Evolutionary conservation across 371 early-diverging fungal genomes (phyloP).

Genomic region (Parasitella parasitica): DNA sequence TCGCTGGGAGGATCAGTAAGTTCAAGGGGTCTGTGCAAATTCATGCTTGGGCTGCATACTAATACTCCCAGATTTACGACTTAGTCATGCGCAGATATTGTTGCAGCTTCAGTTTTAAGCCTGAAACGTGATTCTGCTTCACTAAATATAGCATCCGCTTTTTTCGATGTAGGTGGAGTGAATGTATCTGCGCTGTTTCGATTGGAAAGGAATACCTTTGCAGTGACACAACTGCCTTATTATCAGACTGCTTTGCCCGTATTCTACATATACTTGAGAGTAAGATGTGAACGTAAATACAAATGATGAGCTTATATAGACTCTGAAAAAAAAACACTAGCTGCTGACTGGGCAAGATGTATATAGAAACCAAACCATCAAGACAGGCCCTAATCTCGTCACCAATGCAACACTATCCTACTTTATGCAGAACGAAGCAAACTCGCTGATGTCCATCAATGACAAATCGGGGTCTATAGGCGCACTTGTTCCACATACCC

Average conservation of each 20-base stretch:
- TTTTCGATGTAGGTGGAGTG: conserved; percentile 26
- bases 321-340: neutral
- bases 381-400: conserved; percentile 31
- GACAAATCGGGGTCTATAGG: conserved; percentile 21
- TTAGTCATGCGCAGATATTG: conserved; percentile 21
- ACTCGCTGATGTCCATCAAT: conserved; percentile 34
- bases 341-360: conserved; percentile 42
- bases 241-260: conserved; percentile 52
- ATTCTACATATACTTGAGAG: conserved; percentile 47
- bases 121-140: conserved; percentile 17
- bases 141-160: conserved; percentile 31
- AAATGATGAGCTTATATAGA: no score
- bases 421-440: conserved; percentile 30
- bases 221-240: conserved; percentile 49
- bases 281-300: neutral
- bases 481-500: conserved; percentile 20
- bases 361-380: conserved; percentile 34
- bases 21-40: neutral
- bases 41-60: neutral
- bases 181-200: conserved; percentile 31
- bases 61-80: neutral
- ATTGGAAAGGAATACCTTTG: conserved; percentile 27
- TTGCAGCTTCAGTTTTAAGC: conserved; percentile 25
- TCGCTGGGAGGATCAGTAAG: conserved; percentile 33
- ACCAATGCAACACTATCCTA: conserved; percentile 22